Base-by-base conservation (phyloP, 352 stramenopile genomes). In the Phytophthora litchii region DNA sequence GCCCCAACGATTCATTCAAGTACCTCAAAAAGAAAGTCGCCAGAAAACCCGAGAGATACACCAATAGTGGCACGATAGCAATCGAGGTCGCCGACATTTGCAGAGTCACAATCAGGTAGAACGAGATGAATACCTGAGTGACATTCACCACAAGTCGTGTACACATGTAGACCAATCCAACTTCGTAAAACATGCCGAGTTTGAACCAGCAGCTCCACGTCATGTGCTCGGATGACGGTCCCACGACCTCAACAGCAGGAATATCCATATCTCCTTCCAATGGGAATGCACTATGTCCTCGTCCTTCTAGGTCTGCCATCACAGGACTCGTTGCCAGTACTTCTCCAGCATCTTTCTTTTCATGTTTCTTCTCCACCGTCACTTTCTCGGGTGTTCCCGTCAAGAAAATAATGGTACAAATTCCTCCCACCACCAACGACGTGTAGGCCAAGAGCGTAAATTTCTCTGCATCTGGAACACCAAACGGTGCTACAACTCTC, bases 141-240 rank as follows among this genome's bases (percentile, higher is more conserved):
- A 94, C 69, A 59, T 95, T 95, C 16, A 95, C 82, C 41, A 92
- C 86, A 13, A 95, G 69, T 16, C 86, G 67, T 21, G 86, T 95
- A 64, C 86, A 95, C 86, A 95, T 95, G 78, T 95, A 95, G 12
- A 91, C 82, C 8, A 92, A 37, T 20, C 86, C 86, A 13, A 95
- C 86, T 49, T 91, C 80, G 67, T 95, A 95, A 32, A 95, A 95
- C 84, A 94, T 93, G 23, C 63, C 65, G 12, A 90, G 47, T 19
- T 74, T 70, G 51, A 94, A 94, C 85, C 85, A 94, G 44, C 60
- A 68, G 47, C 75, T 82, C 85, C 85, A 94, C 5, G 70, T 87
- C 79, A 91, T 91, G 64, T 68, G 75, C 0, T 67, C 63, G 1
- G 35, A 59, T 11, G 51, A 51, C n/a, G 55, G 38, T 8, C 42